Evolutionary conservation across 1,139 yeast genomes (phyloP).

Genomic region (Suhomyces bribrorum): DNA sequence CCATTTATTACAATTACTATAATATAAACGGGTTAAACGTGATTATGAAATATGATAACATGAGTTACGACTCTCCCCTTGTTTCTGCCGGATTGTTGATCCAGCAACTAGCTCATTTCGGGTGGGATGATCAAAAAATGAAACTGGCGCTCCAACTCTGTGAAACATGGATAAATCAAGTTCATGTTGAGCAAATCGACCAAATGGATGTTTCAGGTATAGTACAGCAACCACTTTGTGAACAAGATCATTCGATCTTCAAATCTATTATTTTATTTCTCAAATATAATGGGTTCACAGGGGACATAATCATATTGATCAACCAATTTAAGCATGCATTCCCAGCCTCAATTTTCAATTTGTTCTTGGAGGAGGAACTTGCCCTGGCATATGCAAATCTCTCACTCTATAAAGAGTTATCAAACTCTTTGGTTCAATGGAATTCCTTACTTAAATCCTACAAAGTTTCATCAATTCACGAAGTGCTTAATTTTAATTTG

Average conservation of each 20-base stretch:
- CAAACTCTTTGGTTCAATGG: constrained; percentile 17
- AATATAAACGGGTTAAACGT: constrained; percentile 22
- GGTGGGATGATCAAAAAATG: constrained; percentile 23
- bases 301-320: constrained; percentile 25
- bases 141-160: constrained; percentile 14
- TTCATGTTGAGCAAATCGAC: constrained; percentile 1
- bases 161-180: constrained; percentile 12
- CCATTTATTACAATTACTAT: constrained; percentile 24
- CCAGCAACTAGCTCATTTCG: constrained; percentile 21
- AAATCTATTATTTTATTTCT: constrained; percentile 34
- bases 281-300: constrained; percentile 37
- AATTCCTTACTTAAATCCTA: constrained; percentile 18
- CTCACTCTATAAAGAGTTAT: constrained; percentile 14
- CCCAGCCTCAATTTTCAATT: constrained; percentile 7
- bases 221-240: not conserved
- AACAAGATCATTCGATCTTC: constrained; percentile 33
- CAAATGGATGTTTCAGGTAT: not conserved
- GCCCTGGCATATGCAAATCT: constrained; percentile 18
- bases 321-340: constrained; percentile 3
- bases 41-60: not conserved
- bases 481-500: constrained; percentile 24
- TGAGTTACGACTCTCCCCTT: constrained; percentile 7
- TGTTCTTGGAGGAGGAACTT: constrained; percentile 18
- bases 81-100: constrained; percentile 24
- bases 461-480: constrained; percentile 11